Conservation (phyloP, 306 rosid genomes). For the Prunus mume region DNA sequence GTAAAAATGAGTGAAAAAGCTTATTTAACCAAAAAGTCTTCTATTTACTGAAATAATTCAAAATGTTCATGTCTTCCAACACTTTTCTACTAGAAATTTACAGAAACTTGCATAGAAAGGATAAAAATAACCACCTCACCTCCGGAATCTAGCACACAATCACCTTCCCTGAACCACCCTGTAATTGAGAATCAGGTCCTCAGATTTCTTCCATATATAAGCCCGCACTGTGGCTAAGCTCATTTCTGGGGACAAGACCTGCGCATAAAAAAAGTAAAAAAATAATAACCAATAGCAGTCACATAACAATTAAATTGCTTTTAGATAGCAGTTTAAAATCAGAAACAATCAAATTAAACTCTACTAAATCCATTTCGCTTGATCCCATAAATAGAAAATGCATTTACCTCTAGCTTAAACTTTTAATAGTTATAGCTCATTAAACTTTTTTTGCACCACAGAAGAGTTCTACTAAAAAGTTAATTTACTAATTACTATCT, state of each 20-base stretch:
- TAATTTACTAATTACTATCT: neutral
- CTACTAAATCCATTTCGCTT: neutral
- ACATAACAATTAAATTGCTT: neutral
- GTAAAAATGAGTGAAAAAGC: neutral
- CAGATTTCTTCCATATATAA: constrained; percentile 95
- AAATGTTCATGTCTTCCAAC: neutral
- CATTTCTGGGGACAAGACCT: constrained; percentile 87
- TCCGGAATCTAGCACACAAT: constrained; percentile 25
- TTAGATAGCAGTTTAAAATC: neutral
- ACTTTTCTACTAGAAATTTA: neutral
- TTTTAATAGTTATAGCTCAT: neutral
- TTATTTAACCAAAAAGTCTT: neutral
- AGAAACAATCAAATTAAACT: too few species aligned
- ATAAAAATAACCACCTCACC: constrained; percentile 20
- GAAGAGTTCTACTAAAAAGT: neutral
- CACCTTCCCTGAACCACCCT: constrained; percentile 86
- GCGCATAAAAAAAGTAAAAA: constrained; percentile 25
- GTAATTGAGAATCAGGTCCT: constrained; percentile 84
- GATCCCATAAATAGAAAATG: neutral
- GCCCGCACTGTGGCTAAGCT: constrained; percentile 94
- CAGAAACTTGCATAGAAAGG: neutral
- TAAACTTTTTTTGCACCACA: neutral
- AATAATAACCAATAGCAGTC: constrained; percentile 18
- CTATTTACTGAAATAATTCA: neutral
- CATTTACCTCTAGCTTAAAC: neutral